Evolutionary conservation across 768 basidiomycete genomes (phyloP), one percentile per base, ranked within the genome.

Genomic region (Leucogyrophana mollusca): DNA sequence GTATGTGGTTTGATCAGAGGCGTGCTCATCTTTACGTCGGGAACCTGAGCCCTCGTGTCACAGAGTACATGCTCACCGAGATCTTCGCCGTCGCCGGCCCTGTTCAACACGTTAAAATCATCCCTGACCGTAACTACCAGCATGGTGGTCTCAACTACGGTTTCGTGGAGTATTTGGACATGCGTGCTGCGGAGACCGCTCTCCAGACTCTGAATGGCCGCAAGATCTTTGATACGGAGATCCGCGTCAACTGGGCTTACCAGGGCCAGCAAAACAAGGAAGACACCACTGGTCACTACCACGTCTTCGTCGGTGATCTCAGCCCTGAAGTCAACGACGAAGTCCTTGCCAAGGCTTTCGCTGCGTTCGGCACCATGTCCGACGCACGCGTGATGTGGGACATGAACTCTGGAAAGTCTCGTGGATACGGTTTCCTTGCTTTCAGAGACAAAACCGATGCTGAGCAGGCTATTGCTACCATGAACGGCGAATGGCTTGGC

Each of bases 301-400:
- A 99, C 66, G 94, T 99, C 59, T 99, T 99, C 69, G 95, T 98
- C 53, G 96, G 96, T n/a, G 96, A 99, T 73, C 89, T 99, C 59
- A 93, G 90, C 56, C 95, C 96, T 18, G 96, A 99, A 67, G 94
- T 99, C 64, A 98, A 93, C 66, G 96, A 99, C 59, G 94, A 94
- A 14, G 92, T 97, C 45, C 84, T 99, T 52, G 87, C 74, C 47
- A 97, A 98, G 73, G 96, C 96, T 6, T 99, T 99, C 76, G 85
- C 83, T 58, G 95, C 95, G 32, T 99, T 99, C 65, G 94, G 94
- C 24, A 89, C 88, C 51, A 79, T 99, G 71, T 94, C 92, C 42
- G 96, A 99, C 68, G 95, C 95, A 40, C 83, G 96, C 25, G 96
- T 98, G 50, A 98, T 98, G 95, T 98, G 95, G 95, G 96, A 99